Evolutionary conservation across 2,329 filamentous ascomycete species (phyloP).

Genomic region (Microcera coccophila): DNA sequence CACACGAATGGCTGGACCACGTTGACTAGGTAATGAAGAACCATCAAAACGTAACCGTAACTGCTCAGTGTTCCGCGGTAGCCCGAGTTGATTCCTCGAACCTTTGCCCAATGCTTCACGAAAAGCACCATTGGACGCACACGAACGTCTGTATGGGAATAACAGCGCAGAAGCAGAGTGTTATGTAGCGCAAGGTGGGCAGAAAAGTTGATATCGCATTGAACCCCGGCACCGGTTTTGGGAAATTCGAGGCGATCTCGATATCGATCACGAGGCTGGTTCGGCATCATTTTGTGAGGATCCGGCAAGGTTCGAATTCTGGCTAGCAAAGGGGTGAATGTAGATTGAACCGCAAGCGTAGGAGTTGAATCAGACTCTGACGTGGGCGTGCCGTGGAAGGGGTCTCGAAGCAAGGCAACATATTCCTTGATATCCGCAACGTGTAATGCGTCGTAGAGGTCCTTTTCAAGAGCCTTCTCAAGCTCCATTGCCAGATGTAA

Average conservation of each 20-base stretch:
- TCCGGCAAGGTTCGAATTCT: conserved; percentile 45
- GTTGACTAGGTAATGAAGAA: conserved; percentile 85
- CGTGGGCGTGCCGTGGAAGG: conserved; percentile 22
- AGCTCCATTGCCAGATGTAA: conserved; percentile 55
- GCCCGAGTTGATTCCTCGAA: conserved; percentile 77
- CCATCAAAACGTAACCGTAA: conserved; percentile 90
- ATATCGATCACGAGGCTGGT: conserved; percentile 52
- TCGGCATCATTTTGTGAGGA: conserved; percentile 47
- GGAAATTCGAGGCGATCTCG: conserved; percentile 70
- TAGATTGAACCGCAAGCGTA: conserved; percentile 36
- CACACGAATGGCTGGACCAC: conserved; percentile 75
- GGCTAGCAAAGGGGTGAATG: conserved; percentile 34
- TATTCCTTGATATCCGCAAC: conserved; percentile 44
- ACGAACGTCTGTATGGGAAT: conserved; percentile 72
- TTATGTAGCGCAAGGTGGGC: conserved; percentile 81
- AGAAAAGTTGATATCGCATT: conserved; percentile 90
- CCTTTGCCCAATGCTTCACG: conserved; percentile 87
- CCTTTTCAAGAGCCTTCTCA: conserved; percentile 48
- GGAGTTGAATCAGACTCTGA: conserved; percentile 14
- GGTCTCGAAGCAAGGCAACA: conserved; percentile 45
- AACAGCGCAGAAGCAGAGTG: conserved; percentile 76
- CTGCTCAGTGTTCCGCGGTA: conserved; percentile 84
- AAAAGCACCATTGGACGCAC: conserved; percentile 78
- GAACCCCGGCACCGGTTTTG: conserved; percentile 71
- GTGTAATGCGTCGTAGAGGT: conserved; percentile 40